These are phyloP conservation scores for Eragrostis tef DNA, from an alignment of 202 grass and related monocot species.

Conservation along the genomic window DNA sequence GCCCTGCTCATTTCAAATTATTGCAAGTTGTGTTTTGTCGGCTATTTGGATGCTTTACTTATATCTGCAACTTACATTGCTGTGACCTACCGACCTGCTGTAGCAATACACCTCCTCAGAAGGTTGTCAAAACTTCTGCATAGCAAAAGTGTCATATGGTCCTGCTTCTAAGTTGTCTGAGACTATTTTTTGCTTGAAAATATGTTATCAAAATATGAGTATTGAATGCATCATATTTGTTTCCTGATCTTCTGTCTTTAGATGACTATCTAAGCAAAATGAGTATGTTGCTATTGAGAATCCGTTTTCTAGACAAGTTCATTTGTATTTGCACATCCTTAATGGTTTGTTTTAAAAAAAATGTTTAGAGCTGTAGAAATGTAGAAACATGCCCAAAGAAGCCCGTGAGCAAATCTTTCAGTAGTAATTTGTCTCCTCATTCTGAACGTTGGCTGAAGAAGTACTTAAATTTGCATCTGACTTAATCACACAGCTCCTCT, in stretches of 20 bases:
- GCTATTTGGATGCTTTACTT: background rate
- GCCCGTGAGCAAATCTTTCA: background rate
- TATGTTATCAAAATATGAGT: background rate
- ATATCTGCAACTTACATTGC: background rate
- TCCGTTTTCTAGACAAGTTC: background rate
- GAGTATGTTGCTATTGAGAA: slow-evolving; percentile 6
- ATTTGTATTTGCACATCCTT: background rate
- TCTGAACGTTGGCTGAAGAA: slow-evolving; percentile 14
- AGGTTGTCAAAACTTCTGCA: background rate
- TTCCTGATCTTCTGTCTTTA: too few species aligned
- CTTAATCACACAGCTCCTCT: background rate
- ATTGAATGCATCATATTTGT: background rate
- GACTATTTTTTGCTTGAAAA: slow-evolving; percentile 13
- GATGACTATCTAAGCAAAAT: too few species aligned
- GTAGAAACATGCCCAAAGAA: too few species aligned
- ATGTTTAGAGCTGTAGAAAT: too few species aligned
- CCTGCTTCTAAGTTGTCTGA: background rate
- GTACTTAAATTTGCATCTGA: slow-evolving; percentile 21
- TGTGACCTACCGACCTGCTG: background rate
- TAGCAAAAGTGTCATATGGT: background rate
- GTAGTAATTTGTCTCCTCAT: slow-evolving; percentile 10
- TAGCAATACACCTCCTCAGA: background rate
- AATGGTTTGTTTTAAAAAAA: too few species aligned
- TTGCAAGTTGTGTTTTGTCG: background rate
- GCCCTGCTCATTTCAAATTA: background rate